Base-by-base conservation (phyloP, 2,329 filamentous ascomycete species). In the Salinomyces thailandicus region DNA sequence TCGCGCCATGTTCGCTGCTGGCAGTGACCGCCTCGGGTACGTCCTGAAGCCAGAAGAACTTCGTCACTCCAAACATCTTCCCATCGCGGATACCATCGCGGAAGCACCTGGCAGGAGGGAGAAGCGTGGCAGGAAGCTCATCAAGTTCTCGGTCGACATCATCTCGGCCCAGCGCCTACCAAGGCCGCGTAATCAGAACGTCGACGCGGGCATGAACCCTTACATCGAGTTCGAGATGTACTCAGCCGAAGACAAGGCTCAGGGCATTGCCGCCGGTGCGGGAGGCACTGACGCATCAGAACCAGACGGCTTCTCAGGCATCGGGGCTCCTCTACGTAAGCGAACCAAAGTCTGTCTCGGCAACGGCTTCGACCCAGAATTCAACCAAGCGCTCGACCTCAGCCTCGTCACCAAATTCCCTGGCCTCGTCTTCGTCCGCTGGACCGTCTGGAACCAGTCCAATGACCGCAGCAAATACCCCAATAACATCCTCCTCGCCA, bases 151-250 rank as follows among this genome's bases (percentile, higher is more conserved):
- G 6, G 82, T 98, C 39, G 79, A 91, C 46, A 75, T 96, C 50
- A 81, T 96, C 51, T 96, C 91, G 12, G 91, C 89, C 5, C 89
- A 96, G 60, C 86, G 95, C 57, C 75, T 98, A 39, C 93, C 93
- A 60, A 78, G 87, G 15, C 83, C 85, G 9, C 76, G 76, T 37
- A 79, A 75, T 37, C 71, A 87, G 44, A 73, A 78, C n/a, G 67
- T 73, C 31, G 80, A 80, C 48, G 74, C 82, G 43, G 79, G 75
- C 41, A 79, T 96, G 62, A 87, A 95, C 55, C 87, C 91, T 0
- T 96, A 93, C 53, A 76, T 96, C 39, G 87, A 96, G 62, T 81
- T 96, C 18, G 89, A 98, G 60, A 81, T 96, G 55, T 91, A 93
- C 58, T 82, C 87, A 52, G 84, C 89, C 27, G 91, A 95, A 60